Percentiles rank a stretch among this genome's conserved stretches.
Evolutionary conservation across 179 eudicot species (phyloP).

Genomic region (Silene noctiflora): DNA sequence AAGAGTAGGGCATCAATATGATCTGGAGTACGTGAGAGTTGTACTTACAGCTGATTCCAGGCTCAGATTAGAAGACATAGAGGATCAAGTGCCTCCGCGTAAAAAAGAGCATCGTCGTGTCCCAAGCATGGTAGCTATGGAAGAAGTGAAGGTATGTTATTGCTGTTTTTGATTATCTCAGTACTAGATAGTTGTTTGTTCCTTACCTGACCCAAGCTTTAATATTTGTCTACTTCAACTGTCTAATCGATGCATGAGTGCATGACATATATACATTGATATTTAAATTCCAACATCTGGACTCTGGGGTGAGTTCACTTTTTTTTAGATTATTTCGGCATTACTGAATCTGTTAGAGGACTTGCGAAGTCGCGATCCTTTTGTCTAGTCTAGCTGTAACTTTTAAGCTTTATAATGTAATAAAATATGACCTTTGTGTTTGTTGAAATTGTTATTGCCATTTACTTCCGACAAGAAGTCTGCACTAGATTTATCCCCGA

Average conservation of each 20-base stretch:
- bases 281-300: neutral
- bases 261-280: neutral
- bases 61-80: slow-evolving; percentile 81
- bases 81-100: slow-evolving; percentile 76
- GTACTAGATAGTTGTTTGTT: neutral
- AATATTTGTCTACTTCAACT: neutral
- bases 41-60: slow-evolving; percentile 86
- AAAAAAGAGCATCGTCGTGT: slow-evolving; percentile 97
- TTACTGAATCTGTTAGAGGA: neutral
- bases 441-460: neutral
- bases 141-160: slow-evolving; percentile 85
- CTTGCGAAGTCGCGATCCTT: neutral
- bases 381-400: neutral
- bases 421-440: neutral
- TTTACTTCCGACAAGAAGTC: neutral
- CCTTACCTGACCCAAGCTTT: neutral
- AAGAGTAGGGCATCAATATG: slow-evolving; percentile 36
- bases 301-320: neutral
- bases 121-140: slow-evolving; percentile 96
- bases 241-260: slow-evolving; percentile 6
- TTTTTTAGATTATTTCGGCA: neutral
- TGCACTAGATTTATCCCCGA: neutral
- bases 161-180: neutral
- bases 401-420: neutral
- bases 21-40: slow-evolving; percentile 77